Evolutionary conservation across 1,284 basidiomycete genomes (phyloP), one percentile per base, ranked within the genome.

Genomic region (Porogramme epimiltina): DNA sequence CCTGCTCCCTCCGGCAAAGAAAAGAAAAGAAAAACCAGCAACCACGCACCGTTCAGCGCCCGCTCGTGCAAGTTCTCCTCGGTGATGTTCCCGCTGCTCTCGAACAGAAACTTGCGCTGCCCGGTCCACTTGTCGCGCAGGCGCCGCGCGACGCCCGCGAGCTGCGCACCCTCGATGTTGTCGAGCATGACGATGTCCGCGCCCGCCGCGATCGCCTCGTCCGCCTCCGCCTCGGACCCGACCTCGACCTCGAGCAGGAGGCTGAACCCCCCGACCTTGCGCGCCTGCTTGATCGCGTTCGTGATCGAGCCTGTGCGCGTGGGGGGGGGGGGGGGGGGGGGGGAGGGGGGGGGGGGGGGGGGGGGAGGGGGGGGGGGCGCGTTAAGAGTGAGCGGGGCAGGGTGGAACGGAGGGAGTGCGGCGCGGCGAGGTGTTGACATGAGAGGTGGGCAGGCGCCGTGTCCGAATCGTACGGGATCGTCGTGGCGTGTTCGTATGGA

Each of bases 151-250:
- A 89, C 85, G 26, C 70, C 73, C 8, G 83, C 79, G 40, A 98
- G 76, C 60, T 87, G 80, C 3, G 77, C 73, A 4, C 93, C 93
- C 61, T 91, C 87, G 43, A 98, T 90, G 67, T 98, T 98, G 68
- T 99, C 97, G 19, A 99, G 83, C 96, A 99, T 99, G 66, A 99
- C 80, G 45, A 99, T 89, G 72, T 99, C 95, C 24, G 95, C 96
- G 3, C 96, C 96, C 1, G 96, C 95, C 34, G 88, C 85, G 65
- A 99, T 95, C 11, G 96, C 96, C 73, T 99, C 94, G 61, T 95
- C 86, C 5, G 95, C 96, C 72, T 98, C 95, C 16, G 79, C 86
- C 70, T 94, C 87, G 19, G 87, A 86, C 52, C 87, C 81, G 31
- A 97, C 96, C 70, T 99, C 97, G 33, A 99, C 95, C 59, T 99